phyloP scores from a whole-genome alignment of 2,329 filamentous ascomycete species.

The Colletotrichum paranaense region DNA sequence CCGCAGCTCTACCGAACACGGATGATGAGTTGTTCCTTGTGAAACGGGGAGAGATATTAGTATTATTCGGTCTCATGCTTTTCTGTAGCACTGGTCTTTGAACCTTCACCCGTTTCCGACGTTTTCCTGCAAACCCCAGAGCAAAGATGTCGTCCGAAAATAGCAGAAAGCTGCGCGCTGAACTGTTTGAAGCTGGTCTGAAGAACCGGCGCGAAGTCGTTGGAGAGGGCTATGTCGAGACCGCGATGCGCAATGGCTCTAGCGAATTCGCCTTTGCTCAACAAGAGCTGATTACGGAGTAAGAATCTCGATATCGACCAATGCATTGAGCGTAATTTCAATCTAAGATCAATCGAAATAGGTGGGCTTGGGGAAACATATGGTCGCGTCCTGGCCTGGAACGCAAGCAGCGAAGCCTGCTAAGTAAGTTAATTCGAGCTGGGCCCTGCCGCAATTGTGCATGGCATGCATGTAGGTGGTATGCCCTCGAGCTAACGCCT shows the following conservation, averaged over 20 bases:
- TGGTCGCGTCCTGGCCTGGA: slow-evolving; percentile 72
- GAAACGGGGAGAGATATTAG: not conserved
- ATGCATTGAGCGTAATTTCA: too few relatives aligned
- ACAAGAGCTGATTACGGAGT: slow-evolving; percentile 73
- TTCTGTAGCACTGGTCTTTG: not conserved
- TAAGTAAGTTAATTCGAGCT: slow-evolving; percentile 47
- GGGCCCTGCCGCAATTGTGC: not conserved
- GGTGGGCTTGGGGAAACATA: slow-evolving; percentile 66
- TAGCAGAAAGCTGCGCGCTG: slow-evolving; percentile 14
- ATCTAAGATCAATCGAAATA: not conserved
- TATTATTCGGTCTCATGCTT: not conserved
- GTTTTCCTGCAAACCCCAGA: not conserved
- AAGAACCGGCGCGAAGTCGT: slow-evolving; percentile 69
- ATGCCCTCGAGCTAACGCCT: not conserved
- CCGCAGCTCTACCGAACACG: not conserved
- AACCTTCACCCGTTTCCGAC: not conserved
- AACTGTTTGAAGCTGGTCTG: slow-evolving; percentile 69
- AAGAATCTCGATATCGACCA: not conserved
- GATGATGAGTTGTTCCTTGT: not conserved
- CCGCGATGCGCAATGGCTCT: slow-evolving; percentile 62
- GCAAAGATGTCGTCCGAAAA: slow-evolving; percentile 19
- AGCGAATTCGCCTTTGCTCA: slow-evolving; percentile 67
- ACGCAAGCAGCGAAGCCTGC: slow-evolving; percentile 67
- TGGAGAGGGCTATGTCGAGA: slow-evolving; percentile 68
- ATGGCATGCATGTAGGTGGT: too few relatives aligned